These are phyloP conservation scores for Auriscalpium orientale DNA, from an alignment of 768 basidiomycete genomes.

Conservation along the genomic window DNA sequence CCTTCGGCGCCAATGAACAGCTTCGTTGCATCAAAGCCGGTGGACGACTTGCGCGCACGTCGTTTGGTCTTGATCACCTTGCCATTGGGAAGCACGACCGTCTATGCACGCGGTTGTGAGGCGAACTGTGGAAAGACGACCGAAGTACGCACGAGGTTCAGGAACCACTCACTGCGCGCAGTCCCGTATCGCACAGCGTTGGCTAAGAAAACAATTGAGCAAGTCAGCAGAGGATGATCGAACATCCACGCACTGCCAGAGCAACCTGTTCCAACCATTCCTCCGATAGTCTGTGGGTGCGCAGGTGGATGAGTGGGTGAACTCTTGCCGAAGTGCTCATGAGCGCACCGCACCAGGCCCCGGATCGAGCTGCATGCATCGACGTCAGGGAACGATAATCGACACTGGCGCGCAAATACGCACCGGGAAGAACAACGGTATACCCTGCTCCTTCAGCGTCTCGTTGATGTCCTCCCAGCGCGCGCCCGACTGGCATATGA, in stretches of 20 bases:
- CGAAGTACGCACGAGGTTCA: slow-evolving; percentile 53
- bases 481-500: slow-evolving; percentile 69
- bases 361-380: slow-evolving; percentile 22
- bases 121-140: neutral
- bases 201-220: slow-evolving; percentile 31
- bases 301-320: slow-evolving; percentile 14
- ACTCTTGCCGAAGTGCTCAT: no score
- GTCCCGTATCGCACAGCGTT: slow-evolving; percentile 85
- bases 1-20: slow-evolving; percentile 89
- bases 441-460: slow-evolving; percentile 55
- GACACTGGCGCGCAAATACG: slow-evolving; percentile 13
- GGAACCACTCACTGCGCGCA: slow-evolving; percentile 82
- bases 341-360: slow-evolving; percentile 41
- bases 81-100: slow-evolving; percentile 77
- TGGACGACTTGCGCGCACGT: slow-evolving; percentile 75
- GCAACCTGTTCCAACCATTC: slow-evolving; percentile 85
- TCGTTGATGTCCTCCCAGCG: slow-evolving; percentile 77
- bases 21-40: slow-evolving; percentile 84
- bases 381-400: neutral
- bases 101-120: slow-evolving; percentile 33
- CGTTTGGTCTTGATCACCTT: slow-evolving; percentile 83
- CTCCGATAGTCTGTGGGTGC: slow-evolving; percentile 60
- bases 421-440: slow-evolving; percentile 84
- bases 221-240: neutral
- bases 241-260: slow-evolving; percentile 56